These are phyloP conservation scores for Solanum raphanifolium DNA, from an alignment of 257 asterid species.

Conservation along the genomic window DNA sequence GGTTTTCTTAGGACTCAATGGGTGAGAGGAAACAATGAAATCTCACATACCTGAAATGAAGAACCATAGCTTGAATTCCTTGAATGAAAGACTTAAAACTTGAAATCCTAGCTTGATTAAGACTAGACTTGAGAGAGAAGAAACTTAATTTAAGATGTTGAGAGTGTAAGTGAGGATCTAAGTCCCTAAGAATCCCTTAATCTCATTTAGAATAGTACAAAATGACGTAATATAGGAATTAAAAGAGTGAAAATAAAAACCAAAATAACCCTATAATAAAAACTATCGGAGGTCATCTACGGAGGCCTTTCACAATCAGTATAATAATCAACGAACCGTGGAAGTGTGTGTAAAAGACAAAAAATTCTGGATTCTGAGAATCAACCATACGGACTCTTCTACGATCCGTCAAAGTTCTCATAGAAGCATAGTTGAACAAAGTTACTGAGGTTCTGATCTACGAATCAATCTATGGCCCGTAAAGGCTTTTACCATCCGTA, in stretches of 20 bases:
- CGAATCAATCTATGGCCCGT: background rate
- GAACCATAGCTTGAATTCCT: no score
- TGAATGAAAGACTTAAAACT: no score
- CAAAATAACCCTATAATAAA: background rate
- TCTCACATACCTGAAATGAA: no score
- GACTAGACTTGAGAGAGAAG: background rate
- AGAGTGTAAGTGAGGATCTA: background rate
- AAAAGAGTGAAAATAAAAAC: background rate
- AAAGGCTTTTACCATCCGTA: background rate
- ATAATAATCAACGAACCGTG: background rate
- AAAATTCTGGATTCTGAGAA: no score
- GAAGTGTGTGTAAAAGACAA: background rate
- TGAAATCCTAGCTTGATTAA: background rate
- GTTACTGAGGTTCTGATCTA: background rate
- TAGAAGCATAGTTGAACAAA: background rate
- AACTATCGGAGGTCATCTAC: background rate
- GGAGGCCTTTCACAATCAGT: background rate
- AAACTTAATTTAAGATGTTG: background rate
- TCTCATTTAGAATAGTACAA: background rate
- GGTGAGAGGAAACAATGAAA: no score
- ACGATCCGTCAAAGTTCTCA: background rate
- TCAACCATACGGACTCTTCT: no score
- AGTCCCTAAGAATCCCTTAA: background rate
- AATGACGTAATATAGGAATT: background rate
- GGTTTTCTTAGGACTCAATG: no score